These are phyloP conservation scores for Leccinum fibrillosum DNA, from an alignment of 768 basidiomycete genomes.

Conservation along the genomic window DNA sequence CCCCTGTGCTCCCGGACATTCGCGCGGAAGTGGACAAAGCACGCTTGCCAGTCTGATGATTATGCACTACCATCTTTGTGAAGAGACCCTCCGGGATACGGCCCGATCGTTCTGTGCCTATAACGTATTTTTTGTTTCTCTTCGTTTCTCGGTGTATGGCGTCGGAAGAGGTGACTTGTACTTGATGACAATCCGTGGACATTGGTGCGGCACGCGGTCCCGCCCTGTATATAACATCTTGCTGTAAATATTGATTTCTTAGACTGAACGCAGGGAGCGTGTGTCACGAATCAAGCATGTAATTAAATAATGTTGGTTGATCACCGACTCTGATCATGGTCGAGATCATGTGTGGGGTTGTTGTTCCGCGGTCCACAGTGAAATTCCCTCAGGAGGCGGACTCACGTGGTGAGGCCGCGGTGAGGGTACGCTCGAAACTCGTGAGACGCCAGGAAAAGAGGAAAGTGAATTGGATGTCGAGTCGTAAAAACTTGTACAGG, in stretches of 20 bases:
- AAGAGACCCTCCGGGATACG: background rate
- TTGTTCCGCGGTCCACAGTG: background rate
- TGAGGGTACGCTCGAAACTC: no score
- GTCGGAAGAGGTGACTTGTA: background rate
- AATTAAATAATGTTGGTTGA: background rate
- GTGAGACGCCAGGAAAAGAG: no score
- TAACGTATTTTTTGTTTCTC: background rate
- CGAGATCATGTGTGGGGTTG: background rate
- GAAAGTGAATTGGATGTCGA: no score
- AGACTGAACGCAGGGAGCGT: background rate
- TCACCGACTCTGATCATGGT: background rate
- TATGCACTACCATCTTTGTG: background rate
- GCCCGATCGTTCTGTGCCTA: background rate
- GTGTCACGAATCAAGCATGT: background rate
- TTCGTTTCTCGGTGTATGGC: background rate
- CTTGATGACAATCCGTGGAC: background rate
- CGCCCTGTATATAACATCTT: background rate
- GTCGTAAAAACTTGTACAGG: no score
- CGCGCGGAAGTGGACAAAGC: background rate
- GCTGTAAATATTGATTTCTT: background rate
- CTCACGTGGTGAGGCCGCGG: no score
- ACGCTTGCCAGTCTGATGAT: background rate
- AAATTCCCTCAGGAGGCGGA: background rate
- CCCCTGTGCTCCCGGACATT: conserved; percentile 1
- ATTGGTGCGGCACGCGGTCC: background rate